Base-by-base conservation (phyloP, 2,329 filamentous ascomycete genomes). In the Plectosphaerella cucumerina region DNA sequence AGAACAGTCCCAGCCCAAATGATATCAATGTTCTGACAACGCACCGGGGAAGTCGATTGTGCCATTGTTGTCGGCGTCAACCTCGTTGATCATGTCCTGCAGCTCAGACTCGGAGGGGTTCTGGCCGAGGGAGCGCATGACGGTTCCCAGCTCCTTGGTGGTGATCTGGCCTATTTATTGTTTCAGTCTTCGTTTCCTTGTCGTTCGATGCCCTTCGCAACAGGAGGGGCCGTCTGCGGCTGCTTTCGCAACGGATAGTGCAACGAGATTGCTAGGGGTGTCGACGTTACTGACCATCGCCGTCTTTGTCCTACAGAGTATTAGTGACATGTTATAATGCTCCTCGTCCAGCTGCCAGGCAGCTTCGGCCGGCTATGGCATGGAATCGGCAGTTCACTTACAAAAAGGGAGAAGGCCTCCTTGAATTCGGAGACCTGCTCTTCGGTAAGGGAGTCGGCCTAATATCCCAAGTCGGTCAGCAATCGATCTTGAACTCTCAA, bases 351-450 rank as follows among this genome's bases (percentile, higher is more conserved):
- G 18, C 17, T 18, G 10, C n/a, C 17, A 18, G 11, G 6, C 17
- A 18, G 18, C 17, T 15, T n/a, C 35, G 39, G 39, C 39, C 20
- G 12, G 18, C n/a, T 12, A 18, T 17, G 6, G n/a, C n/a, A 42
- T 47, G 23, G 34, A 8, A 31, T 34, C n/a, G 20, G 45, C 10
- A 39, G 35, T 14, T 20, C 12, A 75, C 94, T 87, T 87, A 99
- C 94, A 76, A 99, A 99, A 61, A 99, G 90, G 72, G 94, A 99
- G 80, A 99, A 99, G 50, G 94, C 94, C 81, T 99, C 94, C 89
- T 97, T 99, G 83, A 97, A 99, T 81, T 99, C 94, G 71, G 94
- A 97, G 72, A 99, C 94, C 84, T 99, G 94, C 80, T 99, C 94
- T 83, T 99, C 94, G 65, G 94, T 97, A 69, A 99, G 87, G 74